Base-by-base conservation (phyloP, 495 filamentous ascomycete genomes). In the Tirmania nivea region DNA sequence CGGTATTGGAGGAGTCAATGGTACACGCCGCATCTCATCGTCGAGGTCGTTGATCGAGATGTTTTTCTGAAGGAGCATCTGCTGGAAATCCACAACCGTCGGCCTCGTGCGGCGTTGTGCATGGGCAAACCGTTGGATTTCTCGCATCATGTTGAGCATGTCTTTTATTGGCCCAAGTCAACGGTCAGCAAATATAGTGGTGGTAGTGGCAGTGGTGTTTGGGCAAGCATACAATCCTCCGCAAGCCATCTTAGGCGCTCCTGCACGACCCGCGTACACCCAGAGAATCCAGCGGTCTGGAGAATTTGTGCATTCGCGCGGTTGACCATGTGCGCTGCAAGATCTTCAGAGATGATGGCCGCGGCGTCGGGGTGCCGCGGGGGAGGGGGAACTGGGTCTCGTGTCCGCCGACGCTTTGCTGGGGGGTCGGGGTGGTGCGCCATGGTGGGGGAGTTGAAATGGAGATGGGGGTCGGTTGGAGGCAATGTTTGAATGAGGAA, bases 31-130 rank as follows among this genome's bases (percentile, higher is more conserved):
- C 10, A 60, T 42, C 51, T 64, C 61, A 10, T 52, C 51, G 61
- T 67, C 67, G 36, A 76, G 57, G 34, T 67, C 65, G 25, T 68
- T 64, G 11, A 67, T 55, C 36, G 75, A 64, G 25, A 75, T 68
- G 56, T 68, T 63, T 16, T 66, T 61, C 37, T 63, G 57, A 10
- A 68, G 67, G 36, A 86, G 66, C 37, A 78, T 80, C 57, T 75
- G 72, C 48, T 79, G 72, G 61, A 84, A 86, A 65, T 88, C 83
- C 39, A 75, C 70, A 14, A 82, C 76, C 12, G 78, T 76, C 3
- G 81, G 74, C 49, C 74, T 69, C 14, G 71, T 69, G 14, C 83
- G 78, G 34, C 83, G 72, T 17, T 69, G 69, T 12, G 73, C 68
- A 34, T 70, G 65, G 77, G 86, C 82, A 6, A 80, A 79, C 37